Evolutionary conservation across 2,329 filamentous ascomycete genomes (phyloP).

Genomic region (Aspergillus fructus): DNA sequence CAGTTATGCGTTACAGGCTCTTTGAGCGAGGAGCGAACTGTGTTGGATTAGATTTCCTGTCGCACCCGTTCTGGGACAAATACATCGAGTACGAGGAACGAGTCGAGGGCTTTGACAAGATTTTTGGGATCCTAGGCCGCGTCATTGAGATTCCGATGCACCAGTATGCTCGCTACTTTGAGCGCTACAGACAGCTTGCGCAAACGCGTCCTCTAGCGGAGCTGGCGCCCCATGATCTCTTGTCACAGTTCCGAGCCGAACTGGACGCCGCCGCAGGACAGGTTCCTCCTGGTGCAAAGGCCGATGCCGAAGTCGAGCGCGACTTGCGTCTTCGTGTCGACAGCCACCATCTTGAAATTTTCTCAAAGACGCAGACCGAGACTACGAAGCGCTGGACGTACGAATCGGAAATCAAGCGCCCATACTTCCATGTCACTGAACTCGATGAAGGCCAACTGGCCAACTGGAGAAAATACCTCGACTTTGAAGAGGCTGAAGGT

Average conservation of each 20-base stretch:
- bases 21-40: conserved; percentile 85
- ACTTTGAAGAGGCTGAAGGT: conserved; percentile 88
- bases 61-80: conserved; percentile 98
- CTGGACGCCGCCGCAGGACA: conserved; percentile 57
- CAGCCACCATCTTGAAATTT: conserved; percentile 75
- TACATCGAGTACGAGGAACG: conserved; percentile 97
- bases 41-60: conserved; percentile 89
- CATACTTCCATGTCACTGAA: conserved; percentile 95
- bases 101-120: conserved; percentile 76
- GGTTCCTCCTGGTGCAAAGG: conserved; percentile 48
- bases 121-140: conserved; percentile 79
- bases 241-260: conserved; percentile 69
- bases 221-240: conserved; percentile 66
- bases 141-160: conserved; percentile 91
- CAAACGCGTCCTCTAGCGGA: conserved; percentile 71
- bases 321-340: conserved; percentile 80
- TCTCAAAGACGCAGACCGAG: conserved; percentile 78
- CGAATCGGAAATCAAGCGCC: conserved; percentile 90
- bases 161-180: conserved; percentile 92
- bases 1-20: conserved; percentile 57
- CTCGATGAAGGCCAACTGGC: conserved; percentile 78
- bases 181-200: conserved; percentile 78
- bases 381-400: conserved; percentile 93
- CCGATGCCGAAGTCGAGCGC: conserved; percentile 77
- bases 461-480: conserved; percentile 95